phyloP scores from a whole-genome alignment of 495 filamentous ascomycete genomes.

The Aspergillus leporis region DNA sequence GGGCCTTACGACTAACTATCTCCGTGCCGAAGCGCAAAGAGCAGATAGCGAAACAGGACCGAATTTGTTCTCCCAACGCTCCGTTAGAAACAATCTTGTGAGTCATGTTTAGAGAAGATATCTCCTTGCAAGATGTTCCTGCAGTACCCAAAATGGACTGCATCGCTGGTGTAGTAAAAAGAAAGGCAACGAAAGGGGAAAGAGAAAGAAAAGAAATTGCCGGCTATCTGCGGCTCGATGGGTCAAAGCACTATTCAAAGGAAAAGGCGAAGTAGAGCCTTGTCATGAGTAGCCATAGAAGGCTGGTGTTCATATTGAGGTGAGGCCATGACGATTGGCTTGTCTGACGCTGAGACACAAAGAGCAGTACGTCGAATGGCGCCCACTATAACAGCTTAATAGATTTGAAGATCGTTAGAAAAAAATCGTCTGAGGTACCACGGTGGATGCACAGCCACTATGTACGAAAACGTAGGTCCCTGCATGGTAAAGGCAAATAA shows the following conservation, averaged over 20 bases:
- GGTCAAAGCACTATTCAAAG: background rate
- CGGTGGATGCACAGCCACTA: background rate
- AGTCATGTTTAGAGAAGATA: constrained; percentile 32
- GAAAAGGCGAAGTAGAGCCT: background rate
- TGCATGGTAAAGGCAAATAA: constrained; percentile 14
- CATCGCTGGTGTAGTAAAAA: constrained; percentile 56
- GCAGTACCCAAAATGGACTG: constrained; percentile 66
- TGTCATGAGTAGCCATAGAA: background rate
- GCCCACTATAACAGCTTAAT: background rate
- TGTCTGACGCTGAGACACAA: background rate
- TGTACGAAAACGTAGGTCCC: constrained; percentile 6
- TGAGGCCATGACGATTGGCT: background rate
- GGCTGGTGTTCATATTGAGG: background rate
- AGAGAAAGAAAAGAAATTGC: background rate
- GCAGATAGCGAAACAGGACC: constrained; percentile 23
- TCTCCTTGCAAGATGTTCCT: constrained; percentile 56
- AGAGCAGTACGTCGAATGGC: background rate
- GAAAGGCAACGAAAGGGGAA: background rate
- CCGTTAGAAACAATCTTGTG: constrained; percentile 63
- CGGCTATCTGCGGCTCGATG: background rate
- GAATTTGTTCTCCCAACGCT: constrained; percentile 70
- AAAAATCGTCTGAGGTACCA: constrained; percentile 11
- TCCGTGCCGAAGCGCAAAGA: constrained; percentile 26
- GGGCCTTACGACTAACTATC: constrained; percentile 23
- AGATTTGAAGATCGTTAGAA: background rate